A percentile compares a stretch with the other conserved stretches of the same genome.
Evolutionary conservation across 2,329 filamentous ascomycete genomes (phyloP).

Genomic region (Microascus cirrosus): DNA sequence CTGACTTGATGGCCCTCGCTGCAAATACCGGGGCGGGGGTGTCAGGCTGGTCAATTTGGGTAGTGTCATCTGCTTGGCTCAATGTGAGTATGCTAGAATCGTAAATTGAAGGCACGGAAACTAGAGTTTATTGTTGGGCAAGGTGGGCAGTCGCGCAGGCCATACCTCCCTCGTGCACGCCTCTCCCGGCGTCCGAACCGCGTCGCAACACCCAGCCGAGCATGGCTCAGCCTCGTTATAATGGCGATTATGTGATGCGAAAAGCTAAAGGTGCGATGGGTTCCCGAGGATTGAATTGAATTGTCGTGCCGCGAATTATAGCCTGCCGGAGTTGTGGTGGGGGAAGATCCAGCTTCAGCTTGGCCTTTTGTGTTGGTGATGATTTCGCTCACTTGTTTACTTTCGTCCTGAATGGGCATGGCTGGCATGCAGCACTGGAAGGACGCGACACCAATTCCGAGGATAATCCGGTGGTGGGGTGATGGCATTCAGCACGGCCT

Average conservation of each 20-base stretch:
- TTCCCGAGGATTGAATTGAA: not conserved
- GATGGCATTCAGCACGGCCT: not conserved
- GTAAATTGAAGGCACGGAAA: not conserved
- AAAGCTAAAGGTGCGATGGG: not conserved
- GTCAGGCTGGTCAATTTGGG: conserved; percentile 46
- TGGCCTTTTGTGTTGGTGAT: not conserved
- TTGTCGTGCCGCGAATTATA: not conserved
- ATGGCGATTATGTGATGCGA: not conserved
- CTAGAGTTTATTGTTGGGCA: too few species aligned
- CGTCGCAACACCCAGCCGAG: conserved; percentile 49
- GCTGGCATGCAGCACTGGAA: not conserved
- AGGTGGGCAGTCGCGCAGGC: not conserved
- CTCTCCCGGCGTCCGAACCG: conserved; percentile 26
- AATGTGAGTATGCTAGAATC: not conserved
- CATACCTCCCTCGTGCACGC: conserved; percentile 8
- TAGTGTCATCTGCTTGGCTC: conserved; percentile 20
- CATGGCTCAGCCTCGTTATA: conserved; percentile 24
- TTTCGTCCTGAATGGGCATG: not conserved
- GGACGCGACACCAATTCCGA: not conserved
- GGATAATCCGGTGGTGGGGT: not conserved
- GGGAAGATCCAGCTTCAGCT: not conserved
- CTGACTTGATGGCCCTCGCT: conserved; percentile 52
- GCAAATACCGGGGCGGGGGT: conserved; percentile 58
- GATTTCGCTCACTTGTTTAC: not conserved
- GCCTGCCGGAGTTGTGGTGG: not conserved